Evolutionary conservation across 2,329 filamentous ascomycete species (phyloP).

Genomic region (Fusarium subglutinans): DNA sequence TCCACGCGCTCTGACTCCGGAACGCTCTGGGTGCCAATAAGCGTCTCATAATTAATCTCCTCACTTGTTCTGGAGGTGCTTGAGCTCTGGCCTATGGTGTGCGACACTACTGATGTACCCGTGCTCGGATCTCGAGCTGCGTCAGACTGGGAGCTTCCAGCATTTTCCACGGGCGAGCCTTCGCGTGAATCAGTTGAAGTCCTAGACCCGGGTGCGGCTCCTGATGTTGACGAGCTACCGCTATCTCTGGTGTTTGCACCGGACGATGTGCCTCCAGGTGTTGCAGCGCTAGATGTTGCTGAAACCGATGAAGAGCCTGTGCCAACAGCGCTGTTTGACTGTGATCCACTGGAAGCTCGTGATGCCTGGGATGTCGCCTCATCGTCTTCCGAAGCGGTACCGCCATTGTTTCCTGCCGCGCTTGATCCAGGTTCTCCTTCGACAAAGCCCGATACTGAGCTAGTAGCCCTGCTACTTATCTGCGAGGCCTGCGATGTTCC

Average conservation of each 20-base stretch:
- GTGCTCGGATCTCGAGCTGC: background rate
- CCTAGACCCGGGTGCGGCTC: too few relatives aligned
- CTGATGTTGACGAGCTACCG: too few relatives aligned
- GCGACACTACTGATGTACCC: background rate
- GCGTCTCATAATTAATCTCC: background rate
- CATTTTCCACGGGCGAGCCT: background rate
- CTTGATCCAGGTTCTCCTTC: background rate
- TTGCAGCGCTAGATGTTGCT: background rate
- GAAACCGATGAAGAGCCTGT: background rate
- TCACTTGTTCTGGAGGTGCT: background rate
- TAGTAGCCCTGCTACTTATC: background rate
- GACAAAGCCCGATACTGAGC: background rate
- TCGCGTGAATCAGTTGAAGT: background rate
- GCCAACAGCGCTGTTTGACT: rapidly evolving
- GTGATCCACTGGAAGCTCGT: background rate
- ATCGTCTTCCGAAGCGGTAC: background rate
- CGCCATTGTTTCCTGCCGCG: too few relatives aligned
- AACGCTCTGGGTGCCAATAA: constrained; percentile 5
- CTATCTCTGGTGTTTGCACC: too few relatives aligned
- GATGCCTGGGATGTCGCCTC: background rate
- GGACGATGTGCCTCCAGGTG: too few relatives aligned
- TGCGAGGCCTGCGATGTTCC: background rate
- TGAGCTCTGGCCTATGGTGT: background rate
- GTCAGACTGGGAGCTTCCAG: background rate
- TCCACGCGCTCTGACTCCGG: background rate